A percentile compares a stretch with the other conserved stretches of the same genome.
Evolutionary conservation across 2,329 filamentous ascomycete genomes (phyloP).

Genomic region (Arthrobotrys iridis): DNA sequence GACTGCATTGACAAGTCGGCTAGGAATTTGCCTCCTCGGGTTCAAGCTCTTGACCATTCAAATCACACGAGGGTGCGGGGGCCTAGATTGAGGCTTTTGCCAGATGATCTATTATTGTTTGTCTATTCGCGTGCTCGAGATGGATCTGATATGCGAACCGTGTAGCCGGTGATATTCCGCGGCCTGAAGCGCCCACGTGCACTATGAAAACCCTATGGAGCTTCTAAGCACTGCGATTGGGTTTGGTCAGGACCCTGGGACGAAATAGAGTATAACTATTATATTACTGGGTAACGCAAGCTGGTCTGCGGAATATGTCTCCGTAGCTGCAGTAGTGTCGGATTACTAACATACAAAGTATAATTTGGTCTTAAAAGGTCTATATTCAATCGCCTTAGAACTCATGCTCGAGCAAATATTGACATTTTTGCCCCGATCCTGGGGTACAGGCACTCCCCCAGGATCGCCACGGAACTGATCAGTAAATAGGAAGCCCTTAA

Average conservation of each 20-base stretch:
- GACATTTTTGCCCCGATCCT: neutral
- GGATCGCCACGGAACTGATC: conserved; percentile 14
- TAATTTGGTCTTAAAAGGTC: neutral
- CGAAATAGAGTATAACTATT: conserved; percentile 3
- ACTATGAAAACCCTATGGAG: conserved; percentile 18
- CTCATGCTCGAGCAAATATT: no score
- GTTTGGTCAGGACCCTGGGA: conserved; percentile 22
- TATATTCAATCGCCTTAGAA: no score
- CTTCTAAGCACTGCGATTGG: conserved; percentile 19
- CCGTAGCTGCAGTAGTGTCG: conserved; percentile 45
- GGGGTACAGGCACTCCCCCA: neutral
- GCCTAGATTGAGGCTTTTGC: conserved; percentile 17
- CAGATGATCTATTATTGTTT: conserved; percentile 38
- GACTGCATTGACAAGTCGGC: conserved; percentile 34
- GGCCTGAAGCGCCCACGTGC: conserved; percentile 33
- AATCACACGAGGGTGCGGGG: conserved; percentile 12
- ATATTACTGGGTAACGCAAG: conserved; percentile 1
- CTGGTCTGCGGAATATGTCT: conserved; percentile 37
- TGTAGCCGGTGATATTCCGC: conserved; percentile 7
- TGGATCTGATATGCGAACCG: conserved; percentile 4
- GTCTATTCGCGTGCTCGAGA: neutral
- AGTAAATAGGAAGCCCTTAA: conserved; percentile 4
- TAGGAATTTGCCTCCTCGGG: conserved; percentile 29
- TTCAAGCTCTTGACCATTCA: neutral
- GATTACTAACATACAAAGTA: conserved; percentile 1